Conservation (phyloP, 352 stramenopile species). For the Pythium guiyangense region DNA sequence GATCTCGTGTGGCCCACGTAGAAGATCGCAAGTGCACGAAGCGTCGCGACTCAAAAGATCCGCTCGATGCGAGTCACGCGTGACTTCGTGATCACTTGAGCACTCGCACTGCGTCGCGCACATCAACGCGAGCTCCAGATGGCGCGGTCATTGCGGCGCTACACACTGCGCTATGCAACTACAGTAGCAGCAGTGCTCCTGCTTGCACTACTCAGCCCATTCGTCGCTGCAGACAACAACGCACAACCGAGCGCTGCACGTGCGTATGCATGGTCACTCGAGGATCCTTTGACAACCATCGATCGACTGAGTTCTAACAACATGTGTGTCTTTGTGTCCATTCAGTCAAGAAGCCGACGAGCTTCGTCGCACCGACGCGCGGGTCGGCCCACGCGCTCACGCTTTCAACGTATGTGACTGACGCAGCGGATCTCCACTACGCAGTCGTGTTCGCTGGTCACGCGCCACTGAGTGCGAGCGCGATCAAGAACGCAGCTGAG, state of each 20-base stretch:
- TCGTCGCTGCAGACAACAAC: background rate
- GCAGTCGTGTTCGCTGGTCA: slow-evolving; percentile 39
- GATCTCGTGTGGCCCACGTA: too few species aligned
- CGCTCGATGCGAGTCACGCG: too few species aligned
- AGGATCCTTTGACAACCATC: too few species aligned
- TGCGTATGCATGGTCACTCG: background rate
- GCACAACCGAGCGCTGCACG: background rate
- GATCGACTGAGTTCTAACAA: background rate
- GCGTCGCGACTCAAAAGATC: too few species aligned
- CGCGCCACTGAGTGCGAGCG: slow-evolving; percentile 28
- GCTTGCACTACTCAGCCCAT: background rate
- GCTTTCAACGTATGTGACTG: slow-evolving; percentile 69
- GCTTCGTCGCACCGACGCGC: slow-evolving; percentile 44
- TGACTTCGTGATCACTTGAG: too few species aligned
- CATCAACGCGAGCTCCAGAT: too few species aligned
- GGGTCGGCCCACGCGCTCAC: slow-evolving; percentile 44
- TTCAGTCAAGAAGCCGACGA: slow-evolving; percentile 14
- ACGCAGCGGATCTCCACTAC: slow-evolving; percentile 72
- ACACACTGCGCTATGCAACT: background rate
- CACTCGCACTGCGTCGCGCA: too few species aligned
- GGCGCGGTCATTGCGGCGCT: too few species aligned
- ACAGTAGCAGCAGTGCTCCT: too few species aligned
- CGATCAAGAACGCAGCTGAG: slow-evolving; percentile 41
- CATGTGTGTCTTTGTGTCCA: too few species aligned
- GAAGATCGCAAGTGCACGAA: too few species aligned